phyloP scores from a whole-genome alignment of 805 yeast genomes.

The Yarrowia keelungensis region DNA sequence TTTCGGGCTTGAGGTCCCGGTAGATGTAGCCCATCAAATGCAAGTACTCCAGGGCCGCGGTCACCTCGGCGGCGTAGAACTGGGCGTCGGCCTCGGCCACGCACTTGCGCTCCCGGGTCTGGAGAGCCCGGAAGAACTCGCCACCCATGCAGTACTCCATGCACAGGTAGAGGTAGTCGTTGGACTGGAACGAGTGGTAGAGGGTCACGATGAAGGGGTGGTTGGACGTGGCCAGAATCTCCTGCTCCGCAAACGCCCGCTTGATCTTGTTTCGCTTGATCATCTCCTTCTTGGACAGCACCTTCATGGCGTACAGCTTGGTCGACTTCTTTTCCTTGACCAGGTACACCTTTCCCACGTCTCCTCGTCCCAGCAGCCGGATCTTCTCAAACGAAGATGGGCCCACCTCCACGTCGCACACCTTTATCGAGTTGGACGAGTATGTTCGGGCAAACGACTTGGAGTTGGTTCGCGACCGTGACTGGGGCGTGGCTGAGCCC shows the following conservation, averaged over 20 bases:
- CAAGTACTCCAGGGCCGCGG: conserved; percentile 93
- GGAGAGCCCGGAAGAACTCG: conserved; percentile 94
- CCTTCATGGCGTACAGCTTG: conserved; percentile 89
- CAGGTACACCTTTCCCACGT: conserved; percentile 94
- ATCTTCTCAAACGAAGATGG: conserved; percentile 89
- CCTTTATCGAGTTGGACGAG: conserved; percentile 75
- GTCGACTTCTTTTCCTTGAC: conserved; percentile 82
- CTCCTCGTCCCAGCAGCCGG: conserved; percentile 93
- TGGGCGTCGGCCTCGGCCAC: conserved; percentile 87
- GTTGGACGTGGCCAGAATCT: conserved; percentile 90
- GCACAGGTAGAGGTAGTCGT: conserved; percentile 87
- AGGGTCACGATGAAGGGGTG: conserved; percentile 97
- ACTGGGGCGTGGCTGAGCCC: conserved; percentile 39
- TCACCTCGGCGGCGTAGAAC: conserved; percentile 95
- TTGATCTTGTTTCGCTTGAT: conserved; percentile 92
- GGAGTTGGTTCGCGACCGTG: conserved; percentile 52
- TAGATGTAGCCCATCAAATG: conserved; percentile 98
- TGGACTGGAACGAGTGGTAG: conserved; percentile 95
- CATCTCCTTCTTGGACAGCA: conserved; percentile 89
- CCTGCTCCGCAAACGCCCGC: conserved; percentile 95
- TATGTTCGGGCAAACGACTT: conserved; percentile 66
- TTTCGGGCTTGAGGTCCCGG: conserved; percentile 96
- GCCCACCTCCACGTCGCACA: conserved; percentile 78
- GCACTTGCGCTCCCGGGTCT: conserved; percentile 85
- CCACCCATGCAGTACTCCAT: conserved; percentile 99